phyloP scores from a whole-genome alignment of 2,329 filamentous ascomycete species.

The Fusarium veterinarium region DNA sequence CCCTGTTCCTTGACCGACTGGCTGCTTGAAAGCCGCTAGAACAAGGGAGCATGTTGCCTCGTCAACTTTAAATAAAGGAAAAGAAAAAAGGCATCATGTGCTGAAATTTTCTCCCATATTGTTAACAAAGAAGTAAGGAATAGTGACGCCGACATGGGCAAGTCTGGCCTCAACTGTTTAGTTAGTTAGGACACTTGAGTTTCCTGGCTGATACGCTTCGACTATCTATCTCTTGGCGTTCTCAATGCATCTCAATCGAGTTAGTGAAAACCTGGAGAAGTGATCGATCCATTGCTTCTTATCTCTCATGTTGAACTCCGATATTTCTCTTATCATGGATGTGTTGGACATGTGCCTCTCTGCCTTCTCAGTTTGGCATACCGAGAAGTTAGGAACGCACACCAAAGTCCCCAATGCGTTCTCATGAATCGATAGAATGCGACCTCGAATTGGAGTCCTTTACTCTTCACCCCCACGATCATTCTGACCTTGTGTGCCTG shows the following conservation, averaged over 20 bases:
- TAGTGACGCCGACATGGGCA: conserved; percentile 8
- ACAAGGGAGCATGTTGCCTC: conserved; percentile 21
- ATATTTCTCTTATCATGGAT: conserved; percentile 19
- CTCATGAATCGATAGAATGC: background rate
- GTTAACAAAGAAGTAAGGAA: background rate
- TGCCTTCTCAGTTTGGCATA: conserved; percentile 22
- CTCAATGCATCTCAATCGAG: conserved; percentile 15
- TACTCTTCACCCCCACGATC: background rate
- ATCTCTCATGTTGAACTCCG: conserved; percentile 9
- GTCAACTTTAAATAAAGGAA: conserved; percentile 19
- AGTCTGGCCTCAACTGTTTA: conserved; percentile 2
- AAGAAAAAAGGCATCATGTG: background rate
- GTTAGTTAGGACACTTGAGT: background rate
- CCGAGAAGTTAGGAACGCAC: conserved; percentile 17
- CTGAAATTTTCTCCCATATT: too few species aligned
- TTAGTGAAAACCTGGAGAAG: conserved; percentile 30
- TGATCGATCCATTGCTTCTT: conserved; percentile 1
- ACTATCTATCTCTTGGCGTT: conserved; percentile 28
- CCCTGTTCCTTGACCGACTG: conserved; percentile 17
- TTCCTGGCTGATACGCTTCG: conserved; percentile 4
- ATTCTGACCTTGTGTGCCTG: conserved; percentile 5
- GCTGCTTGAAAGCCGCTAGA: conserved; percentile 10
- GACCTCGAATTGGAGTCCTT: background rate
- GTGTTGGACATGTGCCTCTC: conserved; percentile 12
- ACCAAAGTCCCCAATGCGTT: background rate